phyloP scores from a whole-genome alignment of 768 basidiomycete species.

The Termitomyces sp. region DNA sequence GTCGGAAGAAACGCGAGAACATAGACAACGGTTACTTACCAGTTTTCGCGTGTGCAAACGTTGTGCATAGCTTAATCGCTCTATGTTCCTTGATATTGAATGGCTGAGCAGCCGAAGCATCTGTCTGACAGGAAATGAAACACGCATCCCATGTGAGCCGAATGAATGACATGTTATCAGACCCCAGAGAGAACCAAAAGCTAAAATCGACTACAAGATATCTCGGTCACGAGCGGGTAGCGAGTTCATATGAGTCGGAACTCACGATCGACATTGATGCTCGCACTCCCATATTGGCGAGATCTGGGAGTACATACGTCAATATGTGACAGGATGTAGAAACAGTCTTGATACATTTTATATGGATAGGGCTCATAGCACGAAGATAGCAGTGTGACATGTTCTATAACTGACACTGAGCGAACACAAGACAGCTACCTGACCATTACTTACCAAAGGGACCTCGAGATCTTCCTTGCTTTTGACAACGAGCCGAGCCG shows the following conservation, averaged over 20 bases:
- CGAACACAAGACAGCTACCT: not conserved
- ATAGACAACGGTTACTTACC: constrained; percentile 25
- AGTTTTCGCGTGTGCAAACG: constrained; percentile 72
- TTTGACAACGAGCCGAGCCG: constrained; percentile 67
- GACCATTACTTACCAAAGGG: constrained; percentile 46
- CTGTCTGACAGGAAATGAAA: constrained; percentile 80
- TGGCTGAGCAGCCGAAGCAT: constrained; percentile 77
- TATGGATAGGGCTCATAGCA: constrained; percentile 85
- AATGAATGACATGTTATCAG: constrained; percentile 76
- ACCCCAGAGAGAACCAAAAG: constrained; percentile 78
- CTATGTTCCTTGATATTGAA: constrained; percentile 74
- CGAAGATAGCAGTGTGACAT: constrained; percentile 83
- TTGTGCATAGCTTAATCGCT: constrained; percentile 72
- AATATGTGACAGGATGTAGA: not conserved
- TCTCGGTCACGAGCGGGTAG: not conserved
- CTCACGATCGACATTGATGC: constrained; percentile 80
- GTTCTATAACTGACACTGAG: constrained; percentile 34
- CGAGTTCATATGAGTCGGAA: not conserved
- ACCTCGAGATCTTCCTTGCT: constrained; percentile 55
- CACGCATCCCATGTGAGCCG: constrained; percentile 72
- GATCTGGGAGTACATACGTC: constrained; percentile 34
- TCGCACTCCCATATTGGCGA: constrained; percentile 77
- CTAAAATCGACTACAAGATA: constrained; percentile 60
- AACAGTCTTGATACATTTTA: constrained; percentile 46
- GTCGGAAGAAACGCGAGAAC: constrained; percentile 3